Evolutionary conservation across 2,329 filamentous ascomycete species (phyloP).

Genomic region (Claviceps lovelessii): DNA sequence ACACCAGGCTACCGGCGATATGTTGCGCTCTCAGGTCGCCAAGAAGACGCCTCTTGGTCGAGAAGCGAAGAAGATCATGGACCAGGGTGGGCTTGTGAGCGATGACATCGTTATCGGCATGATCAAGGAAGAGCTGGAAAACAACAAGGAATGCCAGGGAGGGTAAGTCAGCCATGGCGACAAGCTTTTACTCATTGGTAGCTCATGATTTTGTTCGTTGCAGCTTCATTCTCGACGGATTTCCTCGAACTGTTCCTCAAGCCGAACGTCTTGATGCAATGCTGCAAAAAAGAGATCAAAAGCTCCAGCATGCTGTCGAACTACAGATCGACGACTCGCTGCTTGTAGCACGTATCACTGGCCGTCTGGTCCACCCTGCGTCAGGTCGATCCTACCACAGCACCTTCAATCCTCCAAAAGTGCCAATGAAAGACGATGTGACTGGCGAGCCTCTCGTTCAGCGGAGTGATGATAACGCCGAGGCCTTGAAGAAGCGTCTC

Average conservation of each 20-base stretch:
- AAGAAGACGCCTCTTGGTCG: slow-evolving; percentile 90
- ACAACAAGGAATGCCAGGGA: slow-evolving; percentile 89
- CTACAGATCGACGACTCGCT: slow-evolving; percentile 92
- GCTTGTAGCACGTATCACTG: slow-evolving; percentile 89
- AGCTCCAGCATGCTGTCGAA: slow-evolving; percentile 88
- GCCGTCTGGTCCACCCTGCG: slow-evolving; percentile 86
- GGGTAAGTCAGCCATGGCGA: slow-evolving; percentile 48
- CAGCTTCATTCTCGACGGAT: slow-evolving; percentile 97
- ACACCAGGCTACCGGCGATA: slow-evolving; percentile 82
- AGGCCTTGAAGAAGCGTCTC: slow-evolving; percentile 88
- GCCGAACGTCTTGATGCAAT: slow-evolving; percentile 90
- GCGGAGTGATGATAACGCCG: slow-evolving; percentile 92
- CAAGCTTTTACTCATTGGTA: not conserved
- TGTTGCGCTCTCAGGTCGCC: slow-evolving; percentile 95
- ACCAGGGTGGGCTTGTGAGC: slow-evolving; percentile 89
- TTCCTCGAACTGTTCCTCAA: slow-evolving; percentile 91
- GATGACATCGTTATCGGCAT: slow-evolving; percentile 99
- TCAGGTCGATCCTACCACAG: slow-evolving; percentile 96
- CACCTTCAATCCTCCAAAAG: slow-evolving; percentile 96
- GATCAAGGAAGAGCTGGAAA: slow-evolving; percentile 95
- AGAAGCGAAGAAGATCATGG: slow-evolving; percentile 99
- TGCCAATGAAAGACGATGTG: slow-evolving; percentile 85
- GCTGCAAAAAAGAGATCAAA: slow-evolving; percentile 64
- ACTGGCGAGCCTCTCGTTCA: slow-evolving; percentile 95
- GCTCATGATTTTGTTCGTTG: slow-evolving; percentile 4